Conservation (phyloP, 2,329 filamentous ascomycete species). For the Ascochyta viciae-villosae region DNA sequence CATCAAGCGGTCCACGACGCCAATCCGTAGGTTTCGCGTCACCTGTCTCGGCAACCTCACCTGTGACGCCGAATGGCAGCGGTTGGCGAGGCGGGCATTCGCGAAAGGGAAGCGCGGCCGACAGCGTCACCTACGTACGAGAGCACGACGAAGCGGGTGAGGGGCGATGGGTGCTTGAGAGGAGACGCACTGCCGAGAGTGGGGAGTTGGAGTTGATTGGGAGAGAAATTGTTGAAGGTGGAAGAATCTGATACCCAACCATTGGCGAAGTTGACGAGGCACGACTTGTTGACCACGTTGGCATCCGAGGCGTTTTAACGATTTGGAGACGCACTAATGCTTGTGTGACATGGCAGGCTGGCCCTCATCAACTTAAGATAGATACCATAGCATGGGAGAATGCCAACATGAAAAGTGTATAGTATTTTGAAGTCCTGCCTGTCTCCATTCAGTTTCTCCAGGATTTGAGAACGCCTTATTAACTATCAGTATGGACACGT, state of each 20-base stretch:
- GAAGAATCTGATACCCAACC: constrained; percentile 37
- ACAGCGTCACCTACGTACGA: constrained; percentile 73
- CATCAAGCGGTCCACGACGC: constrained; percentile 30
- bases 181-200: constrained; percentile 69
- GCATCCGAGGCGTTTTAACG: constrained; percentile 10
- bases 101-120: constrained; percentile 59
- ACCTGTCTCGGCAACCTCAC: constrained; percentile 43
- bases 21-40: constrained; percentile 42
- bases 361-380: constrained; percentile 1
- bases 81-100: constrained; percentile 43
- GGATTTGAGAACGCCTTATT: not conserved
- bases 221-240: constrained; percentile 68
- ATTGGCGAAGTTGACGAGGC: not conserved
- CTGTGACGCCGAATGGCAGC: constrained; percentile 39
- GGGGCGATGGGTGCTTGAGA: constrained; percentile 72
- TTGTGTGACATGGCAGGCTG: constrained; percentile 7
- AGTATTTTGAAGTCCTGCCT: not conserved
- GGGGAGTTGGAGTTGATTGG: constrained; percentile 71
- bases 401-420: not conserved
- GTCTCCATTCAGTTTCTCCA: not conserved
- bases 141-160: constrained; percentile 66
- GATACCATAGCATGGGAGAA: constrained; percentile 7
- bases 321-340: not conserved
- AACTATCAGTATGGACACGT: not conserved
- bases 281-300: not conserved